Evolutionary conservation across 2,329 filamentous ascomycete species (phyloP).

Genomic region (Fusarium camptoceras): DNA sequence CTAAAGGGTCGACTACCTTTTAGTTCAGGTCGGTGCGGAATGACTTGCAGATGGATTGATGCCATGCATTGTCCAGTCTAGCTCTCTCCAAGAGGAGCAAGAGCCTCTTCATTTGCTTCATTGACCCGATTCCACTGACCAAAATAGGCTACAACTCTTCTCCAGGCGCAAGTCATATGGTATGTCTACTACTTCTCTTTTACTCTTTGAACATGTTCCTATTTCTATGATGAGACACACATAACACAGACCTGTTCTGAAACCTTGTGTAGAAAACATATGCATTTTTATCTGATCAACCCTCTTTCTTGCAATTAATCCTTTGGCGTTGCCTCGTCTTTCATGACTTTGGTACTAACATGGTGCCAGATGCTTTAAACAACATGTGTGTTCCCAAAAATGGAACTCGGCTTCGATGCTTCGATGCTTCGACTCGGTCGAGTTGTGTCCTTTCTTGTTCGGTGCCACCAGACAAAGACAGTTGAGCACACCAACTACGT

Average conservation of each 20-base stretch:
- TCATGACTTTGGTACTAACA: conserved; percentile 28
- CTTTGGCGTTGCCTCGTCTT: conserved; percentile 12
- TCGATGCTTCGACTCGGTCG: conserved; percentile 11
- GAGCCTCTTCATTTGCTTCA: background rate
- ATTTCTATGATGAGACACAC: conserved; percentile 48
- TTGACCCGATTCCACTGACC: conserved; percentile 4
- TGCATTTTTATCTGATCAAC: conserved; percentile 44
- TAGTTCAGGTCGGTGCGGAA: background rate
- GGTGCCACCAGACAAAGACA: conserved; percentile 26
- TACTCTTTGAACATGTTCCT: background rate
- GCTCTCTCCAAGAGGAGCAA: background rate
- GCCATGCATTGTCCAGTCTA: background rate
- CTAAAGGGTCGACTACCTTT: background rate
- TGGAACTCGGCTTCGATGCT: conserved; percentile 16
- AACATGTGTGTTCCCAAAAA: conserved; percentile 21
- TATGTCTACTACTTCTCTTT: conserved; percentile 16
- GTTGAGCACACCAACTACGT: conserved; percentile 18
- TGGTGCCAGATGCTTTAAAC: conserved; percentile 8
- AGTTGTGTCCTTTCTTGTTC: conserved; percentile 18
- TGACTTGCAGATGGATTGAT: background rate
- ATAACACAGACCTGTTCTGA: conserved; percentile 54
- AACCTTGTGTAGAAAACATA: conserved; percentile 48
- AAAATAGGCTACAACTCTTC: background rate
- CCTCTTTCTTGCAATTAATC: conserved; percentile 9
- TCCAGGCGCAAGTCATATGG: background rate